Conservation (phyloP, 2,329 filamentous ascomycete genomes). For the Ilyonectria robusta region DNA sequence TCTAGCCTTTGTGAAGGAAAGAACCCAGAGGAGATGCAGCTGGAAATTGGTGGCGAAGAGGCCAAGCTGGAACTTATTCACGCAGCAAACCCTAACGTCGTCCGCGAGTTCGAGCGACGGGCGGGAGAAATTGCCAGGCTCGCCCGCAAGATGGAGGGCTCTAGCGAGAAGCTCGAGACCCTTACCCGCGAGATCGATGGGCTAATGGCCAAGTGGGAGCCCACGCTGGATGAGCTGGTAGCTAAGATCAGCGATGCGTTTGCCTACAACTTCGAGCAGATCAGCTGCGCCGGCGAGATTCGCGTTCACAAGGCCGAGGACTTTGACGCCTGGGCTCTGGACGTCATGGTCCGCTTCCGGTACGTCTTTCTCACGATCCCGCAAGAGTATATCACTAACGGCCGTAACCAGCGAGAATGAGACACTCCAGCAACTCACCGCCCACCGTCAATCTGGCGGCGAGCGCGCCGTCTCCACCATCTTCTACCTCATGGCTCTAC, state of each 20-base stretch:
- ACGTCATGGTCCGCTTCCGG: constrained; percentile 97
- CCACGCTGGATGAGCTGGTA: constrained; percentile 82
- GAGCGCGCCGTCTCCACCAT: constrained; percentile 97
- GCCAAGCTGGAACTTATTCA: constrained; percentile 86
- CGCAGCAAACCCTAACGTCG: constrained; percentile 80
- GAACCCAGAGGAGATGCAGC: constrained; percentile 75
- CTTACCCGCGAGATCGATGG: constrained; percentile 72
- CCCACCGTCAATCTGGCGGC: constrained; percentile 95
- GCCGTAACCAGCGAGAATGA: constrained; percentile 77
- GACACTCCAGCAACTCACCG: constrained; percentile 85
- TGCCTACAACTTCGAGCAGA: constrained; percentile 92
- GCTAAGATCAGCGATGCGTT: constrained; percentile 90
- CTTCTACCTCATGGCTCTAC: constrained; percentile 98
- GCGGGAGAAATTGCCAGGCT: constrained; percentile 78
- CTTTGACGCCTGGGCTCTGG: constrained; percentile 93
- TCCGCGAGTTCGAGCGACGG: constrained; percentile 84
- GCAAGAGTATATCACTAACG: constrained; percentile 25
- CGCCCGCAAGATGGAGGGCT: constrained; percentile 68
- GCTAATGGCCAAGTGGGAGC: constrained; percentile 85
- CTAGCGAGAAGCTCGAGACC: constrained; percentile 68
- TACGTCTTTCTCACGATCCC: constrained; percentile 57
- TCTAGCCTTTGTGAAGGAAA: constrained; percentile 62
- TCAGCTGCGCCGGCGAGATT: constrained; percentile 94
- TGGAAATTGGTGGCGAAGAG: constrained; percentile 80
- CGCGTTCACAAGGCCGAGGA: constrained; percentile 90